Conservation (phyloP, 192 early-diverging fungal genomes). For the Coemansia asiatica region DNA sequence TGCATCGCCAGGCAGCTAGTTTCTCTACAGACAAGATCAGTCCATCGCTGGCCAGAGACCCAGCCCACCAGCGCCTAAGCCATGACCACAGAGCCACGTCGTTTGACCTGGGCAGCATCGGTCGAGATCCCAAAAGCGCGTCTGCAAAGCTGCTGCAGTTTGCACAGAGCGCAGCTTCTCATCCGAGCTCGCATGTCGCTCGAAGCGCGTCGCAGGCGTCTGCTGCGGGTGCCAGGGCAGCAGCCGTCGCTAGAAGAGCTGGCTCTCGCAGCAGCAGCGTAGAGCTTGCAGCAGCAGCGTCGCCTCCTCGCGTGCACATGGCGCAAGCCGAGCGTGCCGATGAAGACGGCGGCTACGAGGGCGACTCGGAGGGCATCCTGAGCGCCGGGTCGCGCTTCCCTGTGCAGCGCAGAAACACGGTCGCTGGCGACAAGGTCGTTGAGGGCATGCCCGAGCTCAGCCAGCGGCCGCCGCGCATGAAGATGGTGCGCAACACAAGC, state of each 20-base stretch:
- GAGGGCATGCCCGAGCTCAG: conserved; percentile 9
- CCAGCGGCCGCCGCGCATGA: conserved; percentile 19
- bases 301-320: not conserved
- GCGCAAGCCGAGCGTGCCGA: conserved; percentile 19
- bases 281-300: conserved; percentile 15
- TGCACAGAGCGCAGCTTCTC: not conserved
- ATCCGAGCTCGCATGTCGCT: not conserved
- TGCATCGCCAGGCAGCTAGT: not conserved
- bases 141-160: not conserved
- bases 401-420: conserved; percentile 52
- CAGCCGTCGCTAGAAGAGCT: not conserved
- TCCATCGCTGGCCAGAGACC: not conserved
- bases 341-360: conserved; percentile 53
- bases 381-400: conserved; percentile 17
- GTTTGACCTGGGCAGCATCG: conserved; percentile 45
- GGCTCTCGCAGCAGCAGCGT: conserved; percentile 30
- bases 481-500: conserved; percentile 45
- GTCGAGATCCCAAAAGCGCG: conserved; percentile 2
- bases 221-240: not conserved
- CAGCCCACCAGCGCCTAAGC: conserved; percentile 8
- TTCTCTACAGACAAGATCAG: not conserved
- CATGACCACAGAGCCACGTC: conserved; percentile 50
- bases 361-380: conserved; percentile 43
- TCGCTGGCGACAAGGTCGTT: conserved; percentile 45
- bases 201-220: conserved; percentile 7